A percentile compares a stretch with the other conserved stretches of the same genome.
These are phyloP conservation scores for Boletales sp. DNA, from an alignment of 768 basidiomycete species.

Conservation along the genomic window DNA sequence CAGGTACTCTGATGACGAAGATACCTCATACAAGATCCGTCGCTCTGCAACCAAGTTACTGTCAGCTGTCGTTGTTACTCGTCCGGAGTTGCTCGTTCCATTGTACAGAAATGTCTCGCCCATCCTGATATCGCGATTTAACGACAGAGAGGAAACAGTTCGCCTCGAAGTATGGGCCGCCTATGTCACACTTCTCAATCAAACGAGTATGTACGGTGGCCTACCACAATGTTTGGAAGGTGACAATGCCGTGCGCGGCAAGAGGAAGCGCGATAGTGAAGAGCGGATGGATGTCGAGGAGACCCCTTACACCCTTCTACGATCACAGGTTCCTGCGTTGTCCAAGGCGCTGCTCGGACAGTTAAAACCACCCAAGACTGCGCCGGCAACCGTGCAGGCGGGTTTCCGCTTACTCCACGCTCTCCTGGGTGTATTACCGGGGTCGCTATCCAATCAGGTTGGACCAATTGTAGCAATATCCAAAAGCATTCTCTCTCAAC, in stretches of 20 bases:
- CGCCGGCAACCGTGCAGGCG: constrained; percentile 75
- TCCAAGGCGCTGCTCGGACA: constrained; percentile 84
- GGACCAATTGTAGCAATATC: constrained; percentile 59
- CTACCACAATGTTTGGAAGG: constrained; percentile 49
- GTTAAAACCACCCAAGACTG: constrained; percentile 75
- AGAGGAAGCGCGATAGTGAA: constrained; percentile 75
- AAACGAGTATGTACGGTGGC: constrained; percentile 79
- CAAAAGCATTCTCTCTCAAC: constrained; percentile 60
- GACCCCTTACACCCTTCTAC: constrained; percentile 67
- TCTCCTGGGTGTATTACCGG: constrained; percentile 76
- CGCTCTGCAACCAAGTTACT: constrained; percentile 90
- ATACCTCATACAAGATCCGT: constrained; percentile 96
- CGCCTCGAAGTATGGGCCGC: constrained; percentile 89
- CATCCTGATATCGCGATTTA: constrained; percentile 85
- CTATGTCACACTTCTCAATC: constrained; percentile 75
- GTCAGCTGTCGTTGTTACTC: constrained; percentile 79
- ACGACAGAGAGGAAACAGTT: constrained; percentile 94
- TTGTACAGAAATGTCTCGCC: constrained; percentile 87
- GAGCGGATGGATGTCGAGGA: constrained; percentile 73
- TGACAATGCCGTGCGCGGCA: constrained; percentile 49
- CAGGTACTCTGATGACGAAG: constrained; percentile 97
- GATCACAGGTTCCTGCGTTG: constrained; percentile 70
- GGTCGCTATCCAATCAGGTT: constrained; percentile 72
- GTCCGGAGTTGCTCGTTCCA: constrained; percentile 77
- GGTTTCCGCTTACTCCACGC: constrained; percentile 78